Evolutionary conservation across 2,329 filamentous ascomycete genomes (phyloP), one percentile per base, ranked within the genome.

Genomic region (Cladophialophora immunda): DNA sequence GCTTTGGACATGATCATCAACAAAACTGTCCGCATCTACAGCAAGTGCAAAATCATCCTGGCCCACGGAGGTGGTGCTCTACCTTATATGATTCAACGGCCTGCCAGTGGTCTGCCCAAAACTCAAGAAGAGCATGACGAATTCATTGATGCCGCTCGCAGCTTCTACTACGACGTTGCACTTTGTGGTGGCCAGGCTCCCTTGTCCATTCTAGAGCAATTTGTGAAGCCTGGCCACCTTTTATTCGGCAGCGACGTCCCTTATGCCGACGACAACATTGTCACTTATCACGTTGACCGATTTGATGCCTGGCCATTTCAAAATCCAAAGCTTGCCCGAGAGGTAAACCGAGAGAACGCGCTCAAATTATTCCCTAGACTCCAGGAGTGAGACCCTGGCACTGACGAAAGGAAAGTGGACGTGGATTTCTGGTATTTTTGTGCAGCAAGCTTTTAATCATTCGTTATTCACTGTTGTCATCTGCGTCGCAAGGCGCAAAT

Each of bases 51-150:
- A 65, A 77, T 85, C 65, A 84, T 85, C 61, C 62, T 65, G 3
- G 80, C 79, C 0, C 82, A 85, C 69, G 82, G 79, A 0, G 83
- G 83, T 2, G 83, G 83, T 32, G 59, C 41, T 3, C 41, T 69
- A 19, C 82, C 83, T 0, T 82, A 76, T 58, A 67, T 76, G 0
- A 74, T 78, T 0, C 8, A 3, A 9, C 36, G 47, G 8, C 65
- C 25, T 2, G 38, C 60, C 68, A 74, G 62, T 41, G n/a, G 30
- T 52, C 66, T 32, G 41, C 38, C 22, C 13, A 19, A 22, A 3
- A 70, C n/a, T n/a, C n/a, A n/a, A n/a, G n/a, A 65, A 50, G 27
- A 61, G 4, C 9, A 29, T 19, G 54, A 68, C 4, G 56, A 68
- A 2, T 59, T 70, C 19, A 5, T 65, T 2, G 53, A 59, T 6